These are phyloP conservation scores for Ophiostoma australiae DNA, from an alignment of 2,329 filamentous ascomycete species.

Conservation along the genomic window DNA sequence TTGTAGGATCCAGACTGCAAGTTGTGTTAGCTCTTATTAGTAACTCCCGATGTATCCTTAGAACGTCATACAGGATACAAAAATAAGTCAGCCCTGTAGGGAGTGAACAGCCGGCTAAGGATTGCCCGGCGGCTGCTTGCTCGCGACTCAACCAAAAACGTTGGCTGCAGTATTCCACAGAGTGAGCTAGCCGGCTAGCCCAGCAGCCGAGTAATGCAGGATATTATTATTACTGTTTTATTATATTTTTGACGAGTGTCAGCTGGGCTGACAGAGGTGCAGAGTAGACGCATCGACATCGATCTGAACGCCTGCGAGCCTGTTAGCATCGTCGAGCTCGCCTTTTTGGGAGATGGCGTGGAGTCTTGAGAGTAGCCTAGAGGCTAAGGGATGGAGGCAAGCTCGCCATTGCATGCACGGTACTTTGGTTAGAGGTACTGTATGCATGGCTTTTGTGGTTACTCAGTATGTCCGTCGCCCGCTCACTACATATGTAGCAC, in stretches of 20 bases:
- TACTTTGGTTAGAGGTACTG: neutral
- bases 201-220: neutral
- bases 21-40: neutral
- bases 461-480: neutral
- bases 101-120: neutral
- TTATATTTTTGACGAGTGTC: neutral
- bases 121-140: neutral
- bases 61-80: neutral
- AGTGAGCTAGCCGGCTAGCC: neutral
- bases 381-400: neutral
- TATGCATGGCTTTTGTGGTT: neutral
- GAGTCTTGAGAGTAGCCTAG: neutral
- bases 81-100: slow-evolving; percentile 12
- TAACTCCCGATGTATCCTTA: neutral
- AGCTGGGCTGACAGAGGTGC: neutral
- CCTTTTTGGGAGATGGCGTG: neutral
- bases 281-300: neutral
- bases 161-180: neutral
- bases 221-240: neutral
- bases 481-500: neutral
- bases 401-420: slow-evolving; percentile 5
- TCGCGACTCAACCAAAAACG: slow-evolving; percentile 1
- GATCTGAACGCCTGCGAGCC: neutral
- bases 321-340: slow-evolving; percentile 8
- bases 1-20: neutral